Conservation (phyloP, 1,284 basidiomycete genomes). For the Earliella scabrosa region DNA sequence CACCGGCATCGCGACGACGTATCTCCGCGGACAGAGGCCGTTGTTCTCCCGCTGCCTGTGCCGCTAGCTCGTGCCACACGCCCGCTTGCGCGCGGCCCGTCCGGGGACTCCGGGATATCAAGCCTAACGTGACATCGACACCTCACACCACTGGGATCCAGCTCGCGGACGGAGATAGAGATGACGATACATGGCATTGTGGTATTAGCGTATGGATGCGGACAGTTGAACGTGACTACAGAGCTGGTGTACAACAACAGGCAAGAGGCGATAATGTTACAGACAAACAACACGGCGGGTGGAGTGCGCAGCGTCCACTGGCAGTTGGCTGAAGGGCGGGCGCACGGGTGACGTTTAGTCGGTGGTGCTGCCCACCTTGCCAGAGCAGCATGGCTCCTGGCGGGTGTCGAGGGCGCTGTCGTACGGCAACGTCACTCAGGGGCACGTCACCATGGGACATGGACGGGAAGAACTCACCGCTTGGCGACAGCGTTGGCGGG, state of each 20-base stretch:
- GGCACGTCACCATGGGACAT: too few species aligned
- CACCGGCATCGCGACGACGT: neutral
- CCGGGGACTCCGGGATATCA: too few species aligned
- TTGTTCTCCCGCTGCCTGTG: neutral
- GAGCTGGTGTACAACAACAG: slow-evolving; percentile 1
- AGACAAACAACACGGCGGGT: neutral
- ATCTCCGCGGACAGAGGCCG: neutral
- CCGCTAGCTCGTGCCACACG: too few species aligned
- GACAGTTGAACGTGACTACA: neutral
- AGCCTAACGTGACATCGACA: too few species aligned
- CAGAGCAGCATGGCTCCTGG: slow-evolving; percentile 13
- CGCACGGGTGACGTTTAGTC: neutral
- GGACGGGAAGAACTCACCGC: neutral
- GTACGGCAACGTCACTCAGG: neutral
- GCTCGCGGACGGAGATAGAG: neutral
- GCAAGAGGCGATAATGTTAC: neutral
- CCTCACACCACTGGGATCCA: neutral
- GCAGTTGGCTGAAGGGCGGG: too few species aligned
- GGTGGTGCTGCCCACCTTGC: neutral
- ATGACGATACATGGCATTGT: neutral
- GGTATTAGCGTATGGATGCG: too few species aligned
- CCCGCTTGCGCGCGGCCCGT: too few species aligned
- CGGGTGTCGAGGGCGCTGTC: slow-evolving; percentile 8
- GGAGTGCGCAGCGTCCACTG: too few species aligned
- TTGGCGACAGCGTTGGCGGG: slow-evolving; percentile 1